phyloP scores from a whole-genome alignment of 768 basidiomycete species.

The Kwoniella dendrophila region DNA sequence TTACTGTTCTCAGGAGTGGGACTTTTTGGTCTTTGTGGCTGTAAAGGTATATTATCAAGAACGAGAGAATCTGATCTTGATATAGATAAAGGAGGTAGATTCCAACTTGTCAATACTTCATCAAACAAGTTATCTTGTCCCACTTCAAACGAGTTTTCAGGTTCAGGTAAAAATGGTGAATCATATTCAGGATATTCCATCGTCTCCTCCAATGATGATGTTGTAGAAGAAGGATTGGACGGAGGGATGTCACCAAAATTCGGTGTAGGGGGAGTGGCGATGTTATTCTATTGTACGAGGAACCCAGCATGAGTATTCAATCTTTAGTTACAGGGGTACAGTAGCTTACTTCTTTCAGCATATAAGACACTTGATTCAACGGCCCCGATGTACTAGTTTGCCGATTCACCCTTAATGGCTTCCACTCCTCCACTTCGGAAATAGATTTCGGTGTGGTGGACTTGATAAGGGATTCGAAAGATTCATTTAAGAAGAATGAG shows the following conservation, averaged over 20 bases:
- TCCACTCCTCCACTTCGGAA: background rate
- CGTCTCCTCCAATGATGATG: background rate
- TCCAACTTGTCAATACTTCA: constrained; percentile 17
- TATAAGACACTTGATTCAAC: background rate
- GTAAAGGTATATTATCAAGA: background rate
- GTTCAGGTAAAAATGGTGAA: too few relatives aligned
- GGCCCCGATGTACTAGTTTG: background rate
- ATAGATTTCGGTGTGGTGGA: background rate
- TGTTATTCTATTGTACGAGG: background rate
- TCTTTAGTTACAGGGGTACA: background rate
- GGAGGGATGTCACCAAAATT: background rate
- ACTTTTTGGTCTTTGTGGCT: background rate
- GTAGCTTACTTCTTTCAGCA: background rate
- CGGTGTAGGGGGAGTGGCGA: constrained; percentile 1
- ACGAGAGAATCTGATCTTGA: constrained; percentile 3
- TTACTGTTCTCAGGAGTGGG: background rate
- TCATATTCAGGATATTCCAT: background rate
- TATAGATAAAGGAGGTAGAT: constrained; percentile 1
- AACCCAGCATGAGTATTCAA: background rate
- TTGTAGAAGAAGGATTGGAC: background rate
- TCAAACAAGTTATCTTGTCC: constrained; percentile 15
- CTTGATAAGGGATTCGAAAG: constrained; percentile 3
- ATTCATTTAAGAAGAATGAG: background rate
- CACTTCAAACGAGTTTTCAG: constrained; percentile 11
- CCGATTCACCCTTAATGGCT: constrained; percentile 1